These are phyloP conservation scores for Pseudocercospora fijiensis DNA, from an alignment of 2,329 filamentous ascomycete species.

Conservation along the genomic window DNA sequence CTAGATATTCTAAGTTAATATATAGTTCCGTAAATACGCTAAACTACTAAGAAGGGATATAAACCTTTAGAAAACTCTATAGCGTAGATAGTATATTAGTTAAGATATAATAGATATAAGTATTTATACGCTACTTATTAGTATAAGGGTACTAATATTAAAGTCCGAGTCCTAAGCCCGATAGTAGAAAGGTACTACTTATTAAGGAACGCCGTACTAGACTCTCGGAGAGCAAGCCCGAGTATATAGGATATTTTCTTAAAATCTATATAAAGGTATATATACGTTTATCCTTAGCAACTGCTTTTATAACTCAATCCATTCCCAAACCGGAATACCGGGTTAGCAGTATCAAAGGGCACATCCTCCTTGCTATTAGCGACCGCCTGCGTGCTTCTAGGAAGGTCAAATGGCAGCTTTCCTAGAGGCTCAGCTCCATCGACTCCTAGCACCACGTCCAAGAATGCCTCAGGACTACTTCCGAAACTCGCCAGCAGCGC, in stretches of 20 bases:
- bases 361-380: slow-evolving; percentile 39
- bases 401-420: slow-evolving; percentile 51
- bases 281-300: not conserved
- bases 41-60: no score
- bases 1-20: no score
- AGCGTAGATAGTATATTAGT: no score
- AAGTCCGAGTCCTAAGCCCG: not conserved
- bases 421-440: slow-evolving; percentile 43
- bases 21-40: no score
- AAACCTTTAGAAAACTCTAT: no score
- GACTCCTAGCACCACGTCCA: slow-evolving; percentile 46
- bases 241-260: not conserved
- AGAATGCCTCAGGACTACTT: slow-evolving; percentile 43
- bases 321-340: slow-evolving; percentile 40
- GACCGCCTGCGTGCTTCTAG: slow-evolving; percentile 47
- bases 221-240: not conserved
- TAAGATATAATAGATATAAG: no score
- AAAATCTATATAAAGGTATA: not conserved
- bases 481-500: slow-evolving; percentile 47
- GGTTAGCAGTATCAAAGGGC: slow-evolving; percentile 42
- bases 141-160: no score
- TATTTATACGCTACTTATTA: no score
- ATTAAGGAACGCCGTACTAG: not conserved
- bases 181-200: not conserved
- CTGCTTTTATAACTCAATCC: slow-evolving; percentile 36